Evolutionary conservation across 139 green algal genomes (phyloP).

Genomic region (Penium margaritaceum): DNA sequence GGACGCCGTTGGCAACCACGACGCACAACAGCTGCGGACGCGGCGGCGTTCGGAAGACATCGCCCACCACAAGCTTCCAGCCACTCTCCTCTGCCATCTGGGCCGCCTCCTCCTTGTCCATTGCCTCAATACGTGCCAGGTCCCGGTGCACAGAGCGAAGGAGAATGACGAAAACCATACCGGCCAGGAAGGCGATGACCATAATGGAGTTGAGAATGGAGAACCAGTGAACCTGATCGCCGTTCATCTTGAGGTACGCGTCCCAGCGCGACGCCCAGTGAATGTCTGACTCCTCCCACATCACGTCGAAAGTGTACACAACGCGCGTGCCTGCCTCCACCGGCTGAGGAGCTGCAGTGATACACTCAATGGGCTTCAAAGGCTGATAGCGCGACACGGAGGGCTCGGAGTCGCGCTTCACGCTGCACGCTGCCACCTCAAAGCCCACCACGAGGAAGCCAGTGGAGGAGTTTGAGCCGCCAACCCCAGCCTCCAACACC

Average conservation of each 20-base stretch:
- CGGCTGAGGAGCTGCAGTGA: constrained; percentile 37
- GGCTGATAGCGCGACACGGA: neutral
- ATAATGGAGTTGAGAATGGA: constrained; percentile 89
- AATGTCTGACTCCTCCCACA: constrained; percentile 72
- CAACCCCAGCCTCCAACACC: no score
- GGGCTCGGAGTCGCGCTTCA: constrained; percentile 1
- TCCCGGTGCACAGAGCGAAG: constrained; percentile 76
- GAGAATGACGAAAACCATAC: constrained; percentile 41
- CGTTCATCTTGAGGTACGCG: constrained; percentile 83
- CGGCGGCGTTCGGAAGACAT: constrained; percentile 79
- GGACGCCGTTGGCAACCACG: constrained; percentile 77
- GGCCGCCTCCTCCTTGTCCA: constrained; percentile 66
- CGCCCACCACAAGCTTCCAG: constrained; percentile 91
- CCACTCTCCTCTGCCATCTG: constrained; percentile 77
- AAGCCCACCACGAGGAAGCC: constrained; percentile 89
- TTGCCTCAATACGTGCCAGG: constrained; percentile 78
- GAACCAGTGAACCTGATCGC: constrained; percentile 83
- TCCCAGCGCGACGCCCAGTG: constrained; percentile 88
- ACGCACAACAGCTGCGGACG: constrained; percentile 60
- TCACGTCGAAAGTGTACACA: constrained; percentile 83
- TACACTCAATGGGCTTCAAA: constrained; percentile 10
- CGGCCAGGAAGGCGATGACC: constrained; percentile 84
- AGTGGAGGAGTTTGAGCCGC: no score
- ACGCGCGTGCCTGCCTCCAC: constrained; percentile 65
- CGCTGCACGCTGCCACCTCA: constrained; percentile 74